Evolutionary conservation across 164 flowering plant species (phyloP), one percentile per base, ranked within the genome.

Genomic region (Cinnamomum micranthum): DNA sequence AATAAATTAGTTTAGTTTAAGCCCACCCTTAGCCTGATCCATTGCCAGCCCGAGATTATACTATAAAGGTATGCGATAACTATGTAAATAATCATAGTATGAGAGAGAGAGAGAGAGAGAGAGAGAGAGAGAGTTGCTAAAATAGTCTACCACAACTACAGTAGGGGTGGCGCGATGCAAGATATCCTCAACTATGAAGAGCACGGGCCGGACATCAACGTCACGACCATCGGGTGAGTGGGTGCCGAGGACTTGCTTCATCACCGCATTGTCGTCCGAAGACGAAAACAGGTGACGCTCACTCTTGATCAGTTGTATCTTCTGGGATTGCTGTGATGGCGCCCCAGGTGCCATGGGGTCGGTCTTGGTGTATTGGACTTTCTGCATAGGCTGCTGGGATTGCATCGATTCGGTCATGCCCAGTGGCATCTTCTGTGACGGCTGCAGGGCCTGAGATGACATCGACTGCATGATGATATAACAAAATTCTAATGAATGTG

Each of bases 161-260:
- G 72, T 33, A 5, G 69, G 70, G 31, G 69, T 58, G 31, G 87
- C 85, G 12, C 83, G 89, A 13, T 71, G 80, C 23, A 93, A 71
- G 75, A 93, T 84, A 71, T 89, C 89, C 72, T 90, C 89, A 47
- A 87, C 66, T 70, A 91, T 75, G 27, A 78, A 66, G 73, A 94
- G 85, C 24, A 89, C 77, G 50, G 94, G 89, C n/a, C 63, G 84
- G 63, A 87, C 89, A 62, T 83, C 84, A 52, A 88, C 70, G 2
- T 85, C 84, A 3, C 87, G 85, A 22, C 89, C 89, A 71, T 88
- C 95, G 0, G 94, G 92, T 14, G 87, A 81, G 76, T 91, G 94
- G 60, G 87, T 88, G 52, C 77, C 82, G 65, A 64, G 77, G 51
- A 92, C 83, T 70, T 88, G 91, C 77, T 84, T 91, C 85, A 81